phyloP scores from a whole-genome alignment of 129 eudicot genomes.

The Artemisia tridentata region DNA sequence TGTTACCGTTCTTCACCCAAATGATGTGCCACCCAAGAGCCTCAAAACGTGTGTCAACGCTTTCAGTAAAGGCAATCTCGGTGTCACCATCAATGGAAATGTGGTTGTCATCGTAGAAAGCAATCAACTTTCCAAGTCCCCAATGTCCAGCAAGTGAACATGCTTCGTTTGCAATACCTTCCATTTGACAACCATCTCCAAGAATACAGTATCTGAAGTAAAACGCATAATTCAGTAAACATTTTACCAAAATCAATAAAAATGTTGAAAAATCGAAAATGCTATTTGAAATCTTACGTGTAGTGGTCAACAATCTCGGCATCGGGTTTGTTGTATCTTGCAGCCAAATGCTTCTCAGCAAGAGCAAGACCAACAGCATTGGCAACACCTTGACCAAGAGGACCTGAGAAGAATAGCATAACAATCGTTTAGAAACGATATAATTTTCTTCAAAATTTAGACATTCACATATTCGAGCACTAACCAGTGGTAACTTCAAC shows the following conservation, averaged over 20 bases:
- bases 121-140: slow-evolving; percentile 98
- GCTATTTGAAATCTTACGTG: slow-evolving; percentile 55
- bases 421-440: slow-evolving; percentile 13
- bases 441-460: neutral
- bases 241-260: neutral
- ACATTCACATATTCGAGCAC: neutral
- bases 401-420: slow-evolving; percentile 49
- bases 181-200: slow-evolving; percentile 99
- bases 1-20: slow-evolving; percentile 97
- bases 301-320: slow-evolving; percentile 90
- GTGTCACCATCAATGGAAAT: slow-evolving; percentile 97
- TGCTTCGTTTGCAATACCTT: slow-evolving; percentile 88
- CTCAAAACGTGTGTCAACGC: slow-evolving; percentile 80
- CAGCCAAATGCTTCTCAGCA: slow-evolving; percentile 98
- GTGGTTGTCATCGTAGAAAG: slow-evolving; percentile 95
- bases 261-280: neutral
- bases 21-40: slow-evolving; percentile 97
- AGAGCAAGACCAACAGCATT: slow-evolving; percentile 97
- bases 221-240: neutral
- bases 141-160: slow-evolving; percentile 98
- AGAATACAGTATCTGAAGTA: slow-evolving; percentile 58
- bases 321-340: slow-evolving; percentile 86
- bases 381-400: slow-evolving; percentile 97
- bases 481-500: slow-evolving; percentile 95
- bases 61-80: slow-evolving; percentile 88